These are phyloP conservation scores for Apiospora rasikravindrae DNA, from an alignment of 2,329 filamentous ascomycete genomes.

Conservation along the genomic window DNA sequence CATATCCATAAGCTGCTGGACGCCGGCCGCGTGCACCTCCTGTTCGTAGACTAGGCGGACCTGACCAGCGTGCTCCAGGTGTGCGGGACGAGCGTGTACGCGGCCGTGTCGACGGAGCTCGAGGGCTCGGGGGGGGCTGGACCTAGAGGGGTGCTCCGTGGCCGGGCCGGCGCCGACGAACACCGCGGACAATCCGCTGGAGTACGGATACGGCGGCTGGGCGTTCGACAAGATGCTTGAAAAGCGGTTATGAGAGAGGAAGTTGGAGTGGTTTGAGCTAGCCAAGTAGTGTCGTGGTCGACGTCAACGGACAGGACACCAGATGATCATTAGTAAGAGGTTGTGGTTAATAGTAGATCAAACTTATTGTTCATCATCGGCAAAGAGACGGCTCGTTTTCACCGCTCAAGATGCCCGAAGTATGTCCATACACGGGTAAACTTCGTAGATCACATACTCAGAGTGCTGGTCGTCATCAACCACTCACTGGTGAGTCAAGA, in stretches of 20 bases:
- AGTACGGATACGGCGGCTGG: conserved; percentile 33
- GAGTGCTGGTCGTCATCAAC: background rate
- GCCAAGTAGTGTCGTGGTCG: background rate
- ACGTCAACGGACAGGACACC: background rate
- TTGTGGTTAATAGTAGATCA: background rate
- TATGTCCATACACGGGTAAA: background rate
- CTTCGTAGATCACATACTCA: background rate
- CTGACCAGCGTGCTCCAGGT: conserved; percentile 46
- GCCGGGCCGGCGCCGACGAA: conserved; percentile 37
- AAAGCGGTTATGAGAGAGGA: conserved; percentile 44
- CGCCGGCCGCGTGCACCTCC: too few species aligned
- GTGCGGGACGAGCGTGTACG: conserved; percentile 51
- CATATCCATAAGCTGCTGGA: too few species aligned
- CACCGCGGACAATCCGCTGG: conserved; percentile 26
- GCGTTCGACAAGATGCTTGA: conserved; percentile 46
- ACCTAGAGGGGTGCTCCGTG: conserved; percentile 47
- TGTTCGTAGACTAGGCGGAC: too few species aligned
- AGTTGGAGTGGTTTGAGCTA: conserved; percentile 26
- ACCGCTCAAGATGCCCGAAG: background rate
- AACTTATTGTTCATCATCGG: background rate
- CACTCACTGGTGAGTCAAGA: background rate
- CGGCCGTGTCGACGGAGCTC: conserved; percentile 44
- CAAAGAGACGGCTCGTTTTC: background rate
- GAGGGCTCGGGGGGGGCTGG: conserved; percentile 47
- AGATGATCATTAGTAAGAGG: too few species aligned